phyloP scores from a whole-genome alignment of 1,284 basidiomycete species.

The Anthracocystis setariae region DNA sequence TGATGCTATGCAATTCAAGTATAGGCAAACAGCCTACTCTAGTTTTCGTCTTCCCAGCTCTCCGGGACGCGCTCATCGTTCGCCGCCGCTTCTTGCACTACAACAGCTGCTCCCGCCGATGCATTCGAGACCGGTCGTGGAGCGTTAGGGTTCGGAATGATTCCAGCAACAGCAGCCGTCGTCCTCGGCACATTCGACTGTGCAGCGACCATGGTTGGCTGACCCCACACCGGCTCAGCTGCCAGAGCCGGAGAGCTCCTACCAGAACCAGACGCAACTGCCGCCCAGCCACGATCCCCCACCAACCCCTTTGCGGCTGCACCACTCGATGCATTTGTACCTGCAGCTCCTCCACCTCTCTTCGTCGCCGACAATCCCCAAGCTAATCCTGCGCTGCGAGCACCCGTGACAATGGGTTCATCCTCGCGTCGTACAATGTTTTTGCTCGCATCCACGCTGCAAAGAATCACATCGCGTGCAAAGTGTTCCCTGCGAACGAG shows the following conservation, averaged over 20 bases:
- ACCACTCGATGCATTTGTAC: slow-evolving; percentile 9
- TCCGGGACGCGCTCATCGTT: slow-evolving; percentile 27
- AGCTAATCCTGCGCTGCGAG: slow-evolving; percentile 10
- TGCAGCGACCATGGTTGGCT: slow-evolving; percentile 23
- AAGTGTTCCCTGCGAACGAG: slow-evolving; percentile 38
- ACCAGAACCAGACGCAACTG: slow-evolving; percentile 43
- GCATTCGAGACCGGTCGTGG: slow-evolving; percentile 9
- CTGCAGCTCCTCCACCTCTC: slow-evolving; percentile 15
- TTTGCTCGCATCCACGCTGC: slow-evolving; percentile 35
- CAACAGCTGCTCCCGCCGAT: neutral
- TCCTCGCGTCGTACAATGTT: slow-evolving; percentile 39
- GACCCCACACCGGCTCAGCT: slow-evolving; percentile 28
- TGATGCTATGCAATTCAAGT: neutral
- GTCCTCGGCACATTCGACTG: slow-evolving; percentile 14
- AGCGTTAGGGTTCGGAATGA: slow-evolving; percentile 43
- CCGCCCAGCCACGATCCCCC: slow-evolving; percentile 42
- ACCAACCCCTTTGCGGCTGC: slow-evolving; percentile 17
- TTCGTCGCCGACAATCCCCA: slow-evolving; percentile 35
- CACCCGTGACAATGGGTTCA: slow-evolving; percentile 26
- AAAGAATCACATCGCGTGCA: slow-evolving; percentile 42
- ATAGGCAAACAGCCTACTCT: neutral
- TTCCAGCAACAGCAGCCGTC: slow-evolving; percentile 23
- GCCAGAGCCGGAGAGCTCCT: slow-evolving; percentile 33
- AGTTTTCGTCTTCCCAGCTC: slow-evolving; percentile 44
- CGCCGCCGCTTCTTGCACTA: neutral